Conservation (phyloP, 225 moss, liverwort and hornwort species). For the Marchantia paleacea region DNA sequence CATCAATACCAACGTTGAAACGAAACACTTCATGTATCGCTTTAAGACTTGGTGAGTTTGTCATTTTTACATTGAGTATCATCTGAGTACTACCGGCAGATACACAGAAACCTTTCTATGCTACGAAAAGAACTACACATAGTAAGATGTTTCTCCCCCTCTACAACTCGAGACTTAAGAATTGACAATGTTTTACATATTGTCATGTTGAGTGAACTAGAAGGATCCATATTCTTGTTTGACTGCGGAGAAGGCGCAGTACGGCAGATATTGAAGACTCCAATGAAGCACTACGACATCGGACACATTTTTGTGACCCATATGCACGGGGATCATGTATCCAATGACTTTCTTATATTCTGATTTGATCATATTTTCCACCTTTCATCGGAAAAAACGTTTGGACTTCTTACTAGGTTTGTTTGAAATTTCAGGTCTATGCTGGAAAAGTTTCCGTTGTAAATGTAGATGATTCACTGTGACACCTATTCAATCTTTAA, state of each 20-base stretch:
- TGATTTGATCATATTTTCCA: not conserved
- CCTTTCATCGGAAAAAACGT: no score
- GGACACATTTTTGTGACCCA: constrained; percentile 92
- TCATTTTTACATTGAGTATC: not conserved
- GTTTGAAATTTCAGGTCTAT: not conserved
- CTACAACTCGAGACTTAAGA: no score
- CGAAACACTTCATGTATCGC: constrained; percentile 89
- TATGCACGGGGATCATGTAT: constrained; percentile 99
- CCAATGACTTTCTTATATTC: constrained; percentile 25
- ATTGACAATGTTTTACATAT: not conserved
- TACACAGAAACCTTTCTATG: no score
- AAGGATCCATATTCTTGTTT: constrained; percentile 82
- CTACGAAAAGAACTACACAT: no score
- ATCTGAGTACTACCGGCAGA: no score
- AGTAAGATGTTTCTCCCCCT: no score
- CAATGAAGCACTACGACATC: constrained; percentile 77
- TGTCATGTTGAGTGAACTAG: constrained; percentile 26
- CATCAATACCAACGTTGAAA: constrained; percentile 82
- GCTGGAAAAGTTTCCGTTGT: not conserved
- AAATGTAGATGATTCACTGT: not conserved
- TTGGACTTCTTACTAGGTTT: no score
- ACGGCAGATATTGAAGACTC: constrained; percentile 75
- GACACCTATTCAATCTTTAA: no score
- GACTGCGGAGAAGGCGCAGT: constrained; percentile 98
- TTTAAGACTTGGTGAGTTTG: constrained; percentile 61